Evolutionary conservation across 2,329 filamentous ascomycete species (phyloP).

Genomic region (Tolypocladium ovalisporum): DNA sequence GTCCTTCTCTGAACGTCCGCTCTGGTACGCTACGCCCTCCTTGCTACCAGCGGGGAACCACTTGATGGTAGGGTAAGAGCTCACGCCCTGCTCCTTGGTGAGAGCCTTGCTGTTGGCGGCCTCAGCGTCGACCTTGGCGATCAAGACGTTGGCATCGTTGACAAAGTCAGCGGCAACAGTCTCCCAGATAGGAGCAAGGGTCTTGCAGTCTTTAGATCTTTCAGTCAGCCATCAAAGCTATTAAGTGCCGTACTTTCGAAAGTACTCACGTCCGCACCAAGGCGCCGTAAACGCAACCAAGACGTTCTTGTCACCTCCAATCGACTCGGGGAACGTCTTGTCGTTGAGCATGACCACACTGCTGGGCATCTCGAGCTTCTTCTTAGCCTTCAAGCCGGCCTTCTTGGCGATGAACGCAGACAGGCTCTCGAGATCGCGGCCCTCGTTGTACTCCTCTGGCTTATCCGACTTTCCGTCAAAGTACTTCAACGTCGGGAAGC

Average conservation of each 20-base stretch:
- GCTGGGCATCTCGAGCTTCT: conserved; percentile 62
- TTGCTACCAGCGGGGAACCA: conserved; percentile 84
- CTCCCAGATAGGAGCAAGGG: conserved; percentile 83
- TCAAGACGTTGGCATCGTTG: conserved; percentile 65
- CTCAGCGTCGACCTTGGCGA: conserved; percentile 95
- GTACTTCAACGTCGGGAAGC: conserved; percentile 95
- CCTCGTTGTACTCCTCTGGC: conserved; percentile 76
- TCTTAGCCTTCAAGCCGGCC: conserved; percentile 72
- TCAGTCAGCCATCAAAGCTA: neutral
- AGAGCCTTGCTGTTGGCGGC: conserved; percentile 72
- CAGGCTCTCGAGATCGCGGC: conserved; percentile 79
- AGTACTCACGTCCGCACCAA: conserved; percentile 88
- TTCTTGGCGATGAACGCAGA: conserved; percentile 73
- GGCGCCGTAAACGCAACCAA: conserved; percentile 95
- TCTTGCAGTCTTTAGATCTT: conserved; percentile 74
- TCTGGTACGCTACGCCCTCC: conserved; percentile 59
- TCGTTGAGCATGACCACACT: conserved; percentile 73
- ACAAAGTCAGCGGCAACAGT: conserved; percentile 71
- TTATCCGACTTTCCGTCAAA: conserved; percentile 90
- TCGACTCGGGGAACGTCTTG: conserved; percentile 59
- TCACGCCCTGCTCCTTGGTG: conserved; percentile 65
- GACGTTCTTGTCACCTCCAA: conserved; percentile 81
- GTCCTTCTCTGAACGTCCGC: conserved; percentile 65
- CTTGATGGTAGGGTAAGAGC: conserved; percentile 93
- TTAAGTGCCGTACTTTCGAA: neutral